Percentiles rank a stretch among this genome's conserved stretches.
Conservation (phyloP, 495 filamentous ascomycete genomes). For the Wilcoxina mikolae region DNA sequence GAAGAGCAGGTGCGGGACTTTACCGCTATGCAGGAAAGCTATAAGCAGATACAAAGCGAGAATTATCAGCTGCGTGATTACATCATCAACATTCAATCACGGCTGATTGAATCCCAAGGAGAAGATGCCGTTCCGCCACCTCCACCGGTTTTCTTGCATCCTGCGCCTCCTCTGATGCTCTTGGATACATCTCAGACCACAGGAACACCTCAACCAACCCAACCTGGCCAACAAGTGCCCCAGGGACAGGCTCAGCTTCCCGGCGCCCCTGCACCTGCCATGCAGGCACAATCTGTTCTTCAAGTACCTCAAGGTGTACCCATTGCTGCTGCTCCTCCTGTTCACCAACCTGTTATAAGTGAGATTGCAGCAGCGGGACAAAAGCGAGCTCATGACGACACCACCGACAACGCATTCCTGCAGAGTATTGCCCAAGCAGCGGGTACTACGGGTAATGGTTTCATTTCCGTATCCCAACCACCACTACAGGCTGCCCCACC, state of each 20-base stretch:
- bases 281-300: conserved; percentile 10
- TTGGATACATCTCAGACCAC: conserved; percentile 9
- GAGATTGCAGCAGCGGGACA: conserved; percentile 11
- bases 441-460: neutral
- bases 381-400: conserved; percentile 25
- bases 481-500: conserved; percentile 1
- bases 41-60: conserved; percentile 63
- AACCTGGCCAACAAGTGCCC: neutral
- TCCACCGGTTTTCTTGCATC: conserved; percentile 40
- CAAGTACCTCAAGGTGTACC: neutral
- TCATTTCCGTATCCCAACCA: neutral
- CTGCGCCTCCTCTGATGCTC: conserved; percentile 20
- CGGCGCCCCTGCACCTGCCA: conserved; percentile 21
- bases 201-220: neutral
- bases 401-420: conserved; percentile 21
- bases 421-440: conserved; percentile 19
- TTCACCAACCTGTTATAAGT: conserved; percentile 16
- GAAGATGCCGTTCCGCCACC: conserved; percentile 70
- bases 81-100: conserved; percentile 73
- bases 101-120: conserved; percentile 68
- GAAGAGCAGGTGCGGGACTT: conserved; percentile 78
- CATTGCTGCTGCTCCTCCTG: conserved; percentile 14
- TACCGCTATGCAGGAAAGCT: conserved; percentile 50
- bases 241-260: too few relatives aligned
- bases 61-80: conserved; percentile 86